Evolutionary conservation across 192 early-diverging fungal genomes (phyloP).

Genomic region (Diversispora eburnea): DNA sequence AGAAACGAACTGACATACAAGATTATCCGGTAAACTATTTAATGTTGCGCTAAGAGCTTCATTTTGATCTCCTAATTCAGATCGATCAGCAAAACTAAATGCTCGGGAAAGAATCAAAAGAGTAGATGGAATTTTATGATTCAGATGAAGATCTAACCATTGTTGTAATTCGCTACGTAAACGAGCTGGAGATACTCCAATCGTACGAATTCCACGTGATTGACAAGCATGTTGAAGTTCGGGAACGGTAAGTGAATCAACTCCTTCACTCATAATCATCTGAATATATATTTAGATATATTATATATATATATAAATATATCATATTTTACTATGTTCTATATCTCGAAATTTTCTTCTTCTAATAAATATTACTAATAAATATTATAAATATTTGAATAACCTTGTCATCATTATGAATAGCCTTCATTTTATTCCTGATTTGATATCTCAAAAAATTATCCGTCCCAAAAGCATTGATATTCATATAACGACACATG

Average conservation of each 20-base stretch:
- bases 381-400: too few species aligned
- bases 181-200: conserved; percentile 87
- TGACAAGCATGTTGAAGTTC: conserved; percentile 87
- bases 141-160: conserved; percentile 93
- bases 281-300: conserved; percentile 37
- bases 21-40: conserved; percentile 84
- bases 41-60: conserved; percentile 93
- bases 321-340: too few species aligned
- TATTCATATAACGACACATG: conserved; percentile 93
- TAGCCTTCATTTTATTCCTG: conserved; percentile 77
- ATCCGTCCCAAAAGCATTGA: conserved; percentile 98
- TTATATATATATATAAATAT: background rate
- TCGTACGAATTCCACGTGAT: conserved; percentile 82
- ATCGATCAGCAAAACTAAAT: conserved; percentile 67
- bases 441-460: conserved; percentile 92
- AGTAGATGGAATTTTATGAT: conserved; percentile 86
- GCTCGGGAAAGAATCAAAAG: conserved; percentile 89
- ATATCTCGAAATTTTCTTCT: too few species aligned
- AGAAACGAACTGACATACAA: conserved; percentile 48
- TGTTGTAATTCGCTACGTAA: conserved; percentile 84
- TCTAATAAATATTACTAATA: too few species aligned
- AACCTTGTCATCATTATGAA: conserved; percentile 83
- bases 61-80: conserved; percentile 44
- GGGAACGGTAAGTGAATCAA: conserved; percentile 81
- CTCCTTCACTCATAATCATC: conserved; percentile 81